Evolutionary conservation across 2,329 filamentous ascomycete species (phyloP).

Genomic region (Calonectria pauciramosa): DNA sequence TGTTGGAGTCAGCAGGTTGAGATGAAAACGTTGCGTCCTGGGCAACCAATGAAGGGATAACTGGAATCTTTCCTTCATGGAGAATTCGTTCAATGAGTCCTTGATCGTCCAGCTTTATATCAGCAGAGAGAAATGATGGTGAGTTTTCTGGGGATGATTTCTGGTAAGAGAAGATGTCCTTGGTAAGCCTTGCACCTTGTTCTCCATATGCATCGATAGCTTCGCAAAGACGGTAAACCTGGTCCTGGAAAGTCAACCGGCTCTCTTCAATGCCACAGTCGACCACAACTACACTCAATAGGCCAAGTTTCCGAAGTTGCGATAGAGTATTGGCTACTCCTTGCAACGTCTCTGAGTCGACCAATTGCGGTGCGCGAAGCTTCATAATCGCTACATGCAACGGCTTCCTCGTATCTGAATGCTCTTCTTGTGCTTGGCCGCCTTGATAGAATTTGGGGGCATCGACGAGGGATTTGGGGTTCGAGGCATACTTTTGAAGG

Average conservation of each 20-base stretch:
- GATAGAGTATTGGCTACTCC: slow-evolving; percentile 87
- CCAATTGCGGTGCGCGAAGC: slow-evolving; percentile 78
- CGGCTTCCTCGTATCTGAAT: slow-evolving; percentile 43
- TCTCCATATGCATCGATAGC: slow-evolving; percentile 80
- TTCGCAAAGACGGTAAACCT: slow-evolving; percentile 80
- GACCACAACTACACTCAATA: slow-evolving; percentile 85
- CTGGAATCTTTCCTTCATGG: slow-evolving; percentile 51
- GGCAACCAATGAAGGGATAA: slow-evolving; percentile 58
- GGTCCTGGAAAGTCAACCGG: slow-evolving; percentile 64
- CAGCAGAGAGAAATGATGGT: slow-evolving; percentile 41
- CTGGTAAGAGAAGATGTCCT: slow-evolving; percentile 53
- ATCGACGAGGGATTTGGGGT: slow-evolving; percentile 41
- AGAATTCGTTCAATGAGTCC: slow-evolving; percentile 50
- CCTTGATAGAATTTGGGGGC: slow-evolving; percentile 54
- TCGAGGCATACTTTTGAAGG: slow-evolving; percentile 81
- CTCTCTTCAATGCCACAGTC: slow-evolving; percentile 71
- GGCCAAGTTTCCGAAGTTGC: slow-evolving; percentile 85
- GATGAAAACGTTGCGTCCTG: slow-evolving; percentile 56
- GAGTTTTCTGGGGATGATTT: background rate
- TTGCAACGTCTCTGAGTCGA: slow-evolving; percentile 76
- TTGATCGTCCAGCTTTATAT: slow-evolving; percentile 49
- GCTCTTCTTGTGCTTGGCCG: slow-evolving; percentile 28
- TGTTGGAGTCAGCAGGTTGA: slow-evolving; percentile 61
- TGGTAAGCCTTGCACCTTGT: slow-evolving; percentile 77
- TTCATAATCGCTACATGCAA: slow-evolving; percentile 86